Conservation (phyloP, 495 filamentous ascomycete genomes). For the Podospora pseudoanserina region DNA sequence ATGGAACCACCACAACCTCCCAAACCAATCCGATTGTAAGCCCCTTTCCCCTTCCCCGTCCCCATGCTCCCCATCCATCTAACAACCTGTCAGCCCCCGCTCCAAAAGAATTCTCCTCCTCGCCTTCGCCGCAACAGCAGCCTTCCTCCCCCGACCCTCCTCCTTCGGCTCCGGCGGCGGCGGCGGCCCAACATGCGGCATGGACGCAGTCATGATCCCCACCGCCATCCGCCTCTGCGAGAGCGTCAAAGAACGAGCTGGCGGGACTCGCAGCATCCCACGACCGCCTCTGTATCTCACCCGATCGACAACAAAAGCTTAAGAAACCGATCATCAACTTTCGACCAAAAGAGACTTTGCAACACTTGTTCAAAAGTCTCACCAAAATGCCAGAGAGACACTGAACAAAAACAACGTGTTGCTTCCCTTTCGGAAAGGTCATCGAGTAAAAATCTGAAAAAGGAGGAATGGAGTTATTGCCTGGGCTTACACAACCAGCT, state of each 20-base stretch:
- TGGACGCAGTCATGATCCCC: not conserved
- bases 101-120: not conserved
- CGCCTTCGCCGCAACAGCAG: not conserved
- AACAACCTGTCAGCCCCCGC: not conserved
- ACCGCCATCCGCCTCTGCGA: not conserved
- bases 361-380: too few relatives aligned
- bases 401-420: too few relatives aligned
- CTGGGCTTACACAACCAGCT: too few relatives aligned
- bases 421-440: too few relatives aligned
- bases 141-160: not conserved
- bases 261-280: not conserved
- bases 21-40: not conserved
- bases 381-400: too few relatives aligned
- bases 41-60: not conserved
- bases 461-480: too few relatives aligned
- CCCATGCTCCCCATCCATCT: not conserved
- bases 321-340: too few relatives aligned
- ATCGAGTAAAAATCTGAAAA: too few relatives aligned
- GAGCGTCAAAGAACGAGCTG: not conserved
- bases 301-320: not conserved
- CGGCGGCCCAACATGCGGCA: not conserved
- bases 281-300: not conserved
- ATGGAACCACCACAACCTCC: not conserved
- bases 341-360: too few relatives aligned
- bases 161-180: not conserved